Percentiles rank a stretch among this genome's conserved stretches.
These are phyloP conservation scores for Nakazawaea laoshanensis DNA, from an alignment of 805 yeast species.

Conservation along the genomic window DNA sequence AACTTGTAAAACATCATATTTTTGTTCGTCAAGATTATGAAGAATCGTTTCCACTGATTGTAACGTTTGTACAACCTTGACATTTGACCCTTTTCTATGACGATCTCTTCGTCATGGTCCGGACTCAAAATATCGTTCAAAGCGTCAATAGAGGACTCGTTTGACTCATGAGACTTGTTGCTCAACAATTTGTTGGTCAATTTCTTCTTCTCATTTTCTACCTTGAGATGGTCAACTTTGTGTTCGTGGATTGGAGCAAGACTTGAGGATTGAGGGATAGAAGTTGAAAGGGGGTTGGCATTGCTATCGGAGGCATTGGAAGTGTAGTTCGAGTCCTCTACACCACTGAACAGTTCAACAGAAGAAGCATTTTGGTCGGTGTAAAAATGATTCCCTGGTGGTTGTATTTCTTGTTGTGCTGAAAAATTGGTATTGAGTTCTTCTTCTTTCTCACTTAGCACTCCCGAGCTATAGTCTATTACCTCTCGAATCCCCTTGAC, in stretches of 20 bases:
- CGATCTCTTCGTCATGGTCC: constrained; percentile 18
- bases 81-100: constrained; percentile 33
- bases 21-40: constrained; percentile 32
- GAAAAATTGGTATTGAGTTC: too few species aligned
- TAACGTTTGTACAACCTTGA: constrained; percentile 30
- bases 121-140: neutral
- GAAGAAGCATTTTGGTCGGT: constrained; percentile 6
- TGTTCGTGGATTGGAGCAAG: constrained; percentile 9
- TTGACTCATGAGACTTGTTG: too few species aligned
- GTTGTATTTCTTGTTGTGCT: neutral
- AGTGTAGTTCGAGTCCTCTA: constrained; percentile 10
- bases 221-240: constrained; percentile 2
- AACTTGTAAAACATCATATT: constrained; percentile 32
- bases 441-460: constrained; percentile 13
- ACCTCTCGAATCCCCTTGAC: constrained; percentile 7
- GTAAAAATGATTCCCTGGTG: too few species aligned
- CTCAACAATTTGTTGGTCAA: constrained; percentile 11
- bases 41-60: constrained; percentile 40
- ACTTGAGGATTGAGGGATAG: neutral
- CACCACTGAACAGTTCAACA: constrained; percentile 11
- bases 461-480: constrained; percentile 10
- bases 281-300: neutral
- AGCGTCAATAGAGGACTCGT: neutral
- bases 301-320: constrained; percentile 11
- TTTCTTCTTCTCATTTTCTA: constrained; percentile 14